Conservation (phyloP, 1,284 basidiomycete genomes). For the Naganishia sp. region DNA sequence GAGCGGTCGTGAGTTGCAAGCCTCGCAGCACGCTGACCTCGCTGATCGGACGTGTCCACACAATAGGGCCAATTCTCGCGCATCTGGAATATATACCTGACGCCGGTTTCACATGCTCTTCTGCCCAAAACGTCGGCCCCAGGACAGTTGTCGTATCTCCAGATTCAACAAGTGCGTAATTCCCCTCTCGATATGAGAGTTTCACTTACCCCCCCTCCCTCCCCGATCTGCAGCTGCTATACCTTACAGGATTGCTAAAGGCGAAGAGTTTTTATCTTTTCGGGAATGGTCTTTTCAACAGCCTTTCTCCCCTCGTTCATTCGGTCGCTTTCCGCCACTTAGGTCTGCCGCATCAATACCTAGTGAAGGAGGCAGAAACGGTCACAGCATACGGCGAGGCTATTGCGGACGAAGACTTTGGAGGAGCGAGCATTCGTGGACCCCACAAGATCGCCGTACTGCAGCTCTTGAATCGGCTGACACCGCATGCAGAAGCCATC, state of each 20-base stretch:
- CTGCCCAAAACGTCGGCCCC: constrained; percentile 79
- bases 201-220: background rate
- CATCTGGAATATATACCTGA: constrained; percentile 76
- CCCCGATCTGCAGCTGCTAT: constrained; percentile 54
- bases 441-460: constrained; percentile 82
- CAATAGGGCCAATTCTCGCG: constrained; percentile 74
- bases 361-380: constrained; percentile 67
- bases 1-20: constrained; percentile 55
- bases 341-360: constrained; percentile 76
- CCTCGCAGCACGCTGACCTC: background rate
- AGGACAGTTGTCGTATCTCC: constrained; percentile 79
- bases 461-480: constrained; percentile 68
- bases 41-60: background rate
- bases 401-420: constrained; percentile 70
- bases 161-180: constrained; percentile 67
- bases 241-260: constrained; percentile 74
- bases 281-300: constrained; percentile 78
- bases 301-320: constrained; percentile 84
- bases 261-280: constrained; percentile 73
- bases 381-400: constrained; percentile 65
- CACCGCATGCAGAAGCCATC: constrained; percentile 71
- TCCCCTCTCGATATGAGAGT: background rate
- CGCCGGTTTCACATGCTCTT: constrained; percentile 79
- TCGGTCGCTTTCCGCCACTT: constrained; percentile 76
- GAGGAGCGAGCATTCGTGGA: constrained; percentile 89